Base-by-base conservation (phyloP, 2,329 filamentous ascomycete species). In the Neonectria hederae region DNA sequence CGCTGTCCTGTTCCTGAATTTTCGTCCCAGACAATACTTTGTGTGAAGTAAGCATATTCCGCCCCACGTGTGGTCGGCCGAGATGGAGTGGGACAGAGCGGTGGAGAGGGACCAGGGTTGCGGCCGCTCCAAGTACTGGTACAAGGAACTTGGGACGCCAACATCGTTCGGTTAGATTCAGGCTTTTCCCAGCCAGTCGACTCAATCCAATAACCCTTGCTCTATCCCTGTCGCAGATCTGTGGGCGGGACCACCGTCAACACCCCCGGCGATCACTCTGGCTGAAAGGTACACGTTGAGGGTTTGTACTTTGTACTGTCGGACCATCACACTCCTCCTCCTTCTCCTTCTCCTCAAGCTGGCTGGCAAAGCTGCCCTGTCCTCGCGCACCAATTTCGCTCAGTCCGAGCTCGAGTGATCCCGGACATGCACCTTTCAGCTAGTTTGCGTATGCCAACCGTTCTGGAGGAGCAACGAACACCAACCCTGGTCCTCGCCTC, bases 381-480 rank as follows among this genome's bases (percentile, higher is more conserved):
- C 54, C 24, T 38, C 35, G 42, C 49, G 56, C 55, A 30, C 51
- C 51, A 58, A 52, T 63, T 51, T 62, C 63, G 26, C 65, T 61
- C 65, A 51, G 45, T 58, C 63, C 59, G 49, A 59, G 56, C 52
- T 26, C 55, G 22, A 65, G 26, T 26, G 19, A 49, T 62, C 58
- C 58, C 24, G 53, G 48, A 40, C 54, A 63, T 67, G 65, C 62
- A 67, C 11, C 57, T 57, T 61, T 59, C 65, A 66, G 65, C 65
- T 69, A 46, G 21, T 57, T 38, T 28, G 54, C 48, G 55, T 54
- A 52, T 57, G 22, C 35, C 45, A 52, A 32, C 45, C 32, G 49
- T 52, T 45, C 38, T 59, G 32, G 30, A 45, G 13, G 43, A 51
- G 24, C 54, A 45, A 19, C 54, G 21, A 42, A 56, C 22, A 56